phyloP scores from a whole-genome alignment of 176 grass and related monocot species.

The Oryza nivara region DNA sequence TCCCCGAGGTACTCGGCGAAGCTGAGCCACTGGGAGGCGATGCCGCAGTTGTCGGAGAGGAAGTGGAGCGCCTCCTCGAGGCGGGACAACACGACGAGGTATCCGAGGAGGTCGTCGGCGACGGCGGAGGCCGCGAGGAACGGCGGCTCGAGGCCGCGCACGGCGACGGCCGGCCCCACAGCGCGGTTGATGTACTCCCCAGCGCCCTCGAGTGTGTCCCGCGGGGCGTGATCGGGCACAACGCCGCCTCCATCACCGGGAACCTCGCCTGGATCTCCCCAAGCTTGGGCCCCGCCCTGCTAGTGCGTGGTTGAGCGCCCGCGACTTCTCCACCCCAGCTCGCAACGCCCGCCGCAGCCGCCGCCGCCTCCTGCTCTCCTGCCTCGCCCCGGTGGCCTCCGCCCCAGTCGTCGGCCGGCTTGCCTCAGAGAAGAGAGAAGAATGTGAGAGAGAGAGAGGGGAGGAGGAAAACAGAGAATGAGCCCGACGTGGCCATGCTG shows the following conservation, averaged over 20 bases:
- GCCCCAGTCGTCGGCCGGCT: too few relatives aligned
- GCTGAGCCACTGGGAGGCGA: conserved; percentile 80
- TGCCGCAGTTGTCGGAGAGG: conserved; percentile 75
- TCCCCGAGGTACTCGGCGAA: conserved; percentile 67
- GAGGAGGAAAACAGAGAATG: too few relatives aligned
- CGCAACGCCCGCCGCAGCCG: conserved; percentile 45
- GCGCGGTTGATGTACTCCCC: conserved; percentile 74
- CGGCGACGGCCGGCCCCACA: conserved; percentile 66
- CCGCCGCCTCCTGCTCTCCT: conserved; percentile 30
- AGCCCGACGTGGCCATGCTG: too few relatives aligned
- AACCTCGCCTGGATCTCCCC: conserved; percentile 68
- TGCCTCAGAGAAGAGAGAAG: too few relatives aligned
- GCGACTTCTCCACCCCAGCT: conserved; percentile 52
- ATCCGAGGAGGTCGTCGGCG: conserved; percentile 41
- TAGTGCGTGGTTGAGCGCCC: conserved; percentile 45
- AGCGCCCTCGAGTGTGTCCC: conserved; percentile 47
- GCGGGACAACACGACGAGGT: conserved; percentile 64
- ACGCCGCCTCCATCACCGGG: conserved; percentile 48
- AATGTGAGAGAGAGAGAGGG: too few relatives aligned
- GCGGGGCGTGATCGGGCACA: conserved; percentile 71
- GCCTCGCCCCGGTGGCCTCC: too few relatives aligned
- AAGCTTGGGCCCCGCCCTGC: neutral
- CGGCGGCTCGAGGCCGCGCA: conserved; percentile 80
- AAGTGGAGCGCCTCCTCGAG: conserved; percentile 85
- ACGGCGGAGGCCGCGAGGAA: conserved; percentile 50